These are phyloP conservation scores for Linnemannia zychae DNA, from an alignment of 192 early-diverging fungal genomes.

Conservation along the genomic window DNA sequence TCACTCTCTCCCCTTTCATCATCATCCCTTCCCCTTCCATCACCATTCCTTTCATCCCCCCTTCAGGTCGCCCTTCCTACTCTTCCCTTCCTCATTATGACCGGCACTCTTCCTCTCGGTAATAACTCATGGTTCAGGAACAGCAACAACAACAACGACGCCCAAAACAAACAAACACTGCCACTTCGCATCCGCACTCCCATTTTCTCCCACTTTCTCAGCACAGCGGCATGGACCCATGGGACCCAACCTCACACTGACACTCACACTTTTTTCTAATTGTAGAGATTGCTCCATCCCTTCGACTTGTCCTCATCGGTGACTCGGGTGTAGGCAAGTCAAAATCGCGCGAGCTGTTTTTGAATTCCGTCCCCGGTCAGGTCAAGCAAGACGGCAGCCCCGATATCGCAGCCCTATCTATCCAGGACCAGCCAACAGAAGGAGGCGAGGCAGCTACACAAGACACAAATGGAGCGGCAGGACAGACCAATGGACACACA, in stretches of 20 bases:
- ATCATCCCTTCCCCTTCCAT: neutral
- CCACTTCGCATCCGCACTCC: neutral
- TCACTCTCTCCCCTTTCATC: conserved; percentile 3
- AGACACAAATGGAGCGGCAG: neutral
- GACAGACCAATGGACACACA: neutral
- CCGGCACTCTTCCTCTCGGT: conserved; percentile 51
- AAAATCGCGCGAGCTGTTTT: conserved; percentile 30
- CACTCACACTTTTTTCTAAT: neutral
- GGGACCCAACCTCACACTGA: neutral
- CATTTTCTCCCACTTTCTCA: neutral
- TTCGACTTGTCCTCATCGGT: conserved; percentile 46
- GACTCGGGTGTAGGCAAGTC: conserved; percentile 56
- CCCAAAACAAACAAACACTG: neutral
- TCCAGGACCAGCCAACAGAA: conserved; percentile 7
- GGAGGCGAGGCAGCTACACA: neutral
- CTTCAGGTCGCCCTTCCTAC: neutral
- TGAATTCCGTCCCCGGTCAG: conserved; percentile 45
- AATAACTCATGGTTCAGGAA: neutral
- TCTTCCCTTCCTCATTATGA: conserved; percentile 15
- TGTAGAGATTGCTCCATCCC: conserved; percentile 51
- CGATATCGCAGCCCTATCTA: conserved; percentile 25
- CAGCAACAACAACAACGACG: neutral
- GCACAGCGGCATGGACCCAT: neutral
- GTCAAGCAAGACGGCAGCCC: conserved; percentile 2
- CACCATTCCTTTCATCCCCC: neutral